Percentiles rank a stretch among this genome's conserved stretches.
These are phyloP conservation scores for Tuber melanosporum DNA, from an alignment of 495 filamentous ascomycete genomes.

Conservation along the genomic window DNA sequence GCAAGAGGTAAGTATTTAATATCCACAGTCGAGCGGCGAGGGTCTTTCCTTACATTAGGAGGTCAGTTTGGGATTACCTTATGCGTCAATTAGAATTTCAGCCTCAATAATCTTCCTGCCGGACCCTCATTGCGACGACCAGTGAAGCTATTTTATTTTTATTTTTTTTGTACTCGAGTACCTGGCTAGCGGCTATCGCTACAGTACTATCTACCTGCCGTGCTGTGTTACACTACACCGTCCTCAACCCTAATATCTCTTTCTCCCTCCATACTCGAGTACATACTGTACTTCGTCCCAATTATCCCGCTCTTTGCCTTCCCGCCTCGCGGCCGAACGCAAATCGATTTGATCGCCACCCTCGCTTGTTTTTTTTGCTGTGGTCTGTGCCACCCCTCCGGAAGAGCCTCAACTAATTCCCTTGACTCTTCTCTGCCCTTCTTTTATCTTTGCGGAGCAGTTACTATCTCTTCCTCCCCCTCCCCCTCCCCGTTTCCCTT, in stretches of 20 bases:
- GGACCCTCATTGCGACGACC: not conserved
- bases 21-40: not conserved
- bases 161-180: not conserved
- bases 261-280: not conserved
- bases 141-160: not conserved
- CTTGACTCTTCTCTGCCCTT: not conserved
- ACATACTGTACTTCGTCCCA: not conserved
- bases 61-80: not conserved
- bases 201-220: not conserved
- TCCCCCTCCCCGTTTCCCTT: not conserved
- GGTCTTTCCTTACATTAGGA: not conserved
- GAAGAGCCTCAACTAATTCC: not conserved
- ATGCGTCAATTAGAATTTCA: not conserved
- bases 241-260: not conserved
- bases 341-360: not conserved
- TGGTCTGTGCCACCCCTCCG: not conserved
- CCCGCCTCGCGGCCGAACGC: not conserved
- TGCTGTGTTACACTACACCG: not conserved
- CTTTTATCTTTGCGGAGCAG: not conserved
- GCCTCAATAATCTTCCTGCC: not conserved
- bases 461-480: not conserved
- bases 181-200: not conserved
- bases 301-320: not conserved
- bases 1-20: not conserved
- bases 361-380: not conserved